Evolutionary conservation across 495 filamentous ascomycete species (phyloP), one percentile per base, ranked within the genome.

Genomic region (Cryomyces minteri): DNA sequence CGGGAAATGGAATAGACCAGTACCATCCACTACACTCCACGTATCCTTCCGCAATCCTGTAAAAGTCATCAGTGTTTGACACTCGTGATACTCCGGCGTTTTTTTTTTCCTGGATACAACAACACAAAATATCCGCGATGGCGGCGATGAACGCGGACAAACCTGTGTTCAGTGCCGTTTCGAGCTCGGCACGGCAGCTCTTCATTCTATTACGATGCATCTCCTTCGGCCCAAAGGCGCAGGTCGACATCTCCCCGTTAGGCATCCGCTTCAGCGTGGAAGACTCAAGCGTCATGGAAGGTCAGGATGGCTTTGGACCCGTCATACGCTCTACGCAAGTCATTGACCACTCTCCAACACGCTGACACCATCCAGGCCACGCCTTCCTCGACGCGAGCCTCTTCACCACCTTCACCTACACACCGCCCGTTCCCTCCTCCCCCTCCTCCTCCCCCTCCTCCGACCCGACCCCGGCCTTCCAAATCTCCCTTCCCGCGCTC

Each of bases 141-240:
- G 45, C n/a, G 57, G 64, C 18, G 18, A 2, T 25, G 18, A 25
- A 25, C 18, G 18, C 18, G 18, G 18, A 25, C 55, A 43, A 55
- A 29, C 76, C 74, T 29, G 62, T 93, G 3, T 87, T 98, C 61
- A 76, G 71, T 54, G 87, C 87, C 32, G 80, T 92, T 40, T 83
- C 88, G 31, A 82, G 73, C 55, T 93, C 88, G 31, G 81, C 85
- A 25, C 74, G 85, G 38, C 86, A 93, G 49, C 74, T 98, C 40
- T 87, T 82, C 57, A 78, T 83, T n/a, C 72, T 96, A 7, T 76
- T 98, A 31, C 82, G 84, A 50, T 92, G 86, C 55, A 82, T 93
- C 58, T 74, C 76, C 46, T 94, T 93, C 57, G 71, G 79, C 7
- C 65, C 75, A 40, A 88, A 81, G 65, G 79, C 82, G 14, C 81